Percentiles rank a stretch among this genome's conserved stretches.
phyloP scores from a whole-genome alignment of 495 filamentous ascomycete species.

The Podospora anserina region DNA sequence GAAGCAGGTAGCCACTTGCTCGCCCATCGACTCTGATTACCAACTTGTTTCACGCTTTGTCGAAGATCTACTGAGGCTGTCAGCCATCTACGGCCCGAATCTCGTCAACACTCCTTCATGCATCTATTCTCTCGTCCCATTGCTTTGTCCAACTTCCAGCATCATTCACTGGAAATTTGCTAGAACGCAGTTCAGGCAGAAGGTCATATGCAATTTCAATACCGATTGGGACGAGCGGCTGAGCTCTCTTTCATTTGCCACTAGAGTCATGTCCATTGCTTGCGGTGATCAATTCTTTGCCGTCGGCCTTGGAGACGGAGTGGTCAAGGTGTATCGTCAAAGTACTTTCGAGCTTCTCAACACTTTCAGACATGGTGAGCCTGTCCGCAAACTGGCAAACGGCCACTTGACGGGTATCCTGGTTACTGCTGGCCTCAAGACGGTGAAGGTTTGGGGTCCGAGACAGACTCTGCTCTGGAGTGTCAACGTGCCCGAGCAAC shows the following conservation, averaged over 20 bases:
- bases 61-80: constrained; percentile 20
- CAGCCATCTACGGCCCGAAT: constrained; percentile 23
- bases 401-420: constrained; percentile 14
- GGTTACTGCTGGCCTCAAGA: constrained; percentile 17
- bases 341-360: constrained; percentile 22
- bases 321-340: constrained; percentile 19
- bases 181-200: constrained; percentile 17
- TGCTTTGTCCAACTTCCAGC: constrained; percentile 21
- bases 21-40: constrained; percentile 20
- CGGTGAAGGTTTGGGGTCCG: constrained; percentile 21
- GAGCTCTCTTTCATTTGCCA: constrained; percentile 13
- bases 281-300: constrained; percentile 20
- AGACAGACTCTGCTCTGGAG: constrained; percentile 20
- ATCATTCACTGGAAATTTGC: constrained; percentile 22
- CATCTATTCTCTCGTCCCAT: constrained; percentile 22
- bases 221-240: constrained; percentile 27
- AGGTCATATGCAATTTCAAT: constrained; percentile 20
- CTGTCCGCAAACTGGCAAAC: constrained; percentile 17
- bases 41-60: constrained; percentile 12
- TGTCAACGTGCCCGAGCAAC: constrained; percentile 18
- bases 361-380: constrained; percentile 22
- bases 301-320: constrained; percentile 19
- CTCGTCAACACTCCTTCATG: constrained; percentile 19
- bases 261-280: constrained; percentile 22
- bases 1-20: constrained; percentile 9